Evolutionary conservation across 345 rosid genomes (phyloP), one percentile per base, ranked within the genome.

Genomic region (Erysimum cheiranthoides): DNA sequence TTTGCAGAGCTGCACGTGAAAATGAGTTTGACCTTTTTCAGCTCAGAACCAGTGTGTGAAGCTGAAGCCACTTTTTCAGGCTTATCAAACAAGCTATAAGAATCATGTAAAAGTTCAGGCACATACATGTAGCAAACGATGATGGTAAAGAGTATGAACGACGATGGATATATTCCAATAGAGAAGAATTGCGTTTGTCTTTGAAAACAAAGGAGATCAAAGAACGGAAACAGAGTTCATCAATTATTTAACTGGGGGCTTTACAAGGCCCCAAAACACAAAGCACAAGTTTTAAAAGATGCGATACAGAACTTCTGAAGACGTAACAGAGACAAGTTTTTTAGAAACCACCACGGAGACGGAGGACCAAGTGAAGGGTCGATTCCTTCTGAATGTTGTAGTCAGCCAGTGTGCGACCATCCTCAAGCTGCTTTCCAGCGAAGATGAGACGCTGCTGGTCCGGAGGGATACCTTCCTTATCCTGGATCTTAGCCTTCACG

Each of bases 321-420:
- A 5, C 32, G 36, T 6, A 17, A 46, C 0, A 47, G 25, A 16
- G 12, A 49, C 52, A 1, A 49, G 12, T 8, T 18, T 8, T 18
- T 49, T 8, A 75, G 60, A 59, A 59, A 40, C 79, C 79, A 59
- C 79, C 79, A 68, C 79, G 79, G 47, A 75, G 79, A 59, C 79
- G 65, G 21, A 73, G 64, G 21, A 74, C 78, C 71, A 74, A 65
- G 36, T 73, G 77, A 27, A 73, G 71, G 2, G 77, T 73, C 0
- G 76, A 73, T n/a, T 66, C 71, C 59, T 66, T 66, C 18, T 66
- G 71, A 2, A 66, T 66, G 59, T 66, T 66, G 71, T 72, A 72
- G n/a, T 61, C 76, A 1, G 71, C 71, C 7, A 66, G 4, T 0
- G 72, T 68, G 28, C 72, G 72, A 9, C 72, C 72, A 52, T 68